Conservation (phyloP, 371 early-diverging fungal species). For the Lichtheimia ornata region DNA sequence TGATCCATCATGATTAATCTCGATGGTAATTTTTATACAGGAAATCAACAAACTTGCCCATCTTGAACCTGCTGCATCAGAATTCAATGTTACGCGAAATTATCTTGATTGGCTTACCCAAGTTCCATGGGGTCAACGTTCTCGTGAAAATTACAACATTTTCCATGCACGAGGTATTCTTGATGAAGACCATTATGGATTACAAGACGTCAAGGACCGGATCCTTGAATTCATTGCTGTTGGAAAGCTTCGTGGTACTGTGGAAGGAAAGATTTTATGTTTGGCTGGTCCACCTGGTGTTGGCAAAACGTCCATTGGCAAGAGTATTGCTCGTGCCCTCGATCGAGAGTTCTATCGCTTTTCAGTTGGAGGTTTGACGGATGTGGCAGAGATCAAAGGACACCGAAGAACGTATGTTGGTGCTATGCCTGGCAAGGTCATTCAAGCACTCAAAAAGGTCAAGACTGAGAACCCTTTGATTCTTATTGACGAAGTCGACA, state of each 20-base stretch:
- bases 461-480: constrained; percentile 96
- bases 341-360: constrained; percentile 95
- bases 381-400: constrained; percentile 98
- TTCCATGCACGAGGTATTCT: constrained; percentile 79
- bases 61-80: constrained; percentile 94
- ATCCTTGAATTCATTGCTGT: constrained; percentile 98
- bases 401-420: constrained; percentile 98
- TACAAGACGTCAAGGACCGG: constrained; percentile 97
- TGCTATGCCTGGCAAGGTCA: constrained; percentile 99
- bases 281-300: constrained; percentile 97
- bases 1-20: neutral
- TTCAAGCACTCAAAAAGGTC: constrained; percentile 96
- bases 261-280: constrained; percentile 96
- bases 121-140: constrained; percentile 94
- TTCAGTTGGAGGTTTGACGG: constrained; percentile 95
- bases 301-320: constrained; percentile 97
- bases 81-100: constrained; percentile 96
- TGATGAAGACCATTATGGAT: constrained; percentile 98
- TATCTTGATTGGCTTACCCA: constrained; percentile 97
- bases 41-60: constrained; percentile 92
- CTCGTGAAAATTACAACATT: constrained; percentile 89
- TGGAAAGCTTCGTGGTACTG: constrained; percentile 91
- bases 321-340: constrained; percentile 93
- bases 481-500: constrained; percentile 98
- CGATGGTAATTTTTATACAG: constrained; percentile 18